Conservation (phyloP, 345 rosid genomes). For the Corymbia maculata region DNA sequence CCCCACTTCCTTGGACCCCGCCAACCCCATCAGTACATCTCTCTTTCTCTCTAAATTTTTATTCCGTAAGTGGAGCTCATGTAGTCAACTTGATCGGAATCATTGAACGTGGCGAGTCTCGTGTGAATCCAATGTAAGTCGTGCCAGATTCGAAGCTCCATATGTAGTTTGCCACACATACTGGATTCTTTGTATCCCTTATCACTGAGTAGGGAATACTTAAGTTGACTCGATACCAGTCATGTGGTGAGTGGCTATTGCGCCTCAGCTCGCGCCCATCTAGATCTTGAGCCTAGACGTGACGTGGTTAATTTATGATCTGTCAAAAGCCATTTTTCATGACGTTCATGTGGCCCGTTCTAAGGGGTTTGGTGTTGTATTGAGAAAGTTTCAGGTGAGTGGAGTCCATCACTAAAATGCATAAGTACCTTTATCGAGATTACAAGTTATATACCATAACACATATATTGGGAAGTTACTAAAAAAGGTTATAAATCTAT, state of each 20-base stretch:
- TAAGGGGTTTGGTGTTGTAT: too few species aligned
- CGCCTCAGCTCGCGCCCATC: not conserved
- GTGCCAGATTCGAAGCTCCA: not conserved
- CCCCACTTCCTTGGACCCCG: constrained; percentile 43
- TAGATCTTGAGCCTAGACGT: not conserved
- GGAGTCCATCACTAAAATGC: too few species aligned
- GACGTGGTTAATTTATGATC: too few species aligned
- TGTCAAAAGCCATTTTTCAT: too few species aligned
- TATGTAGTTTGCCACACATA: not conserved
- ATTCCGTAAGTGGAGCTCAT: not conserved
- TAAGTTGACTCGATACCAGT: not conserved
- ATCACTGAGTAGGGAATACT: not conserved
- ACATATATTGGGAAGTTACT: too few species aligned
- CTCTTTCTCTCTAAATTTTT: not conserved
- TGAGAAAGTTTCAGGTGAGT: too few species aligned
- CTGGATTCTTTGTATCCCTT: too few species aligned
- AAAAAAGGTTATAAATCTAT: too few species aligned
- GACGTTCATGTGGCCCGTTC: too few species aligned
- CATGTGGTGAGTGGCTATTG: not conserved
- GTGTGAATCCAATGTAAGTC: not conserved
- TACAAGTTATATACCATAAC: too few species aligned
- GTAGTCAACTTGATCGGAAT: not conserved
- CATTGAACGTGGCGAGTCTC: not conserved
- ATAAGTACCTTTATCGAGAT: too few species aligned
- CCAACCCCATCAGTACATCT: constrained; percentile 19